A percentile compares a stretch with the other conserved stretches of the same genome.
Conservation (phyloP, 768 basidiomycete species). For the Tulasnella sp. region DNA sequence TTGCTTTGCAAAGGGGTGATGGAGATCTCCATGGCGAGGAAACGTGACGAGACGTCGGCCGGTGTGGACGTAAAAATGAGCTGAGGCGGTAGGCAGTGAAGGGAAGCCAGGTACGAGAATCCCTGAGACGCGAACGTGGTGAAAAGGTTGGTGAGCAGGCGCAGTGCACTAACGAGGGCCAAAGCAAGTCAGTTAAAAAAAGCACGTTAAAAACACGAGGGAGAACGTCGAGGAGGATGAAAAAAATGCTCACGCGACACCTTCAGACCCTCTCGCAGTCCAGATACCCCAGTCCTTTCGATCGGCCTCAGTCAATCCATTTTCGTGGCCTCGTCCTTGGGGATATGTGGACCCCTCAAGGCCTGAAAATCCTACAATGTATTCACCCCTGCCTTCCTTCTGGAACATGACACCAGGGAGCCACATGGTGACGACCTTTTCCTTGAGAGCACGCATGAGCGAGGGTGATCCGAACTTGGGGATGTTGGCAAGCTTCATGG, state of each 20-base stretch:
- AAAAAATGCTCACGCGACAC: constrained; percentile 10
- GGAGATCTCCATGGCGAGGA: constrained; percentile 4
- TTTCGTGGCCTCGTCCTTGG: neutral
- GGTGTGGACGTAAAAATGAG: constrained; percentile 12
- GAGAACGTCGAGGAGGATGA: neutral
- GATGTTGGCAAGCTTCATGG: constrained; percentile 11
- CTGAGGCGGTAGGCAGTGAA: constrained; percentile 11
- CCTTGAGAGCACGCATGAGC: constrained; percentile 10
- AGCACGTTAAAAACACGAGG: neutral
- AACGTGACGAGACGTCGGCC: constrained; percentile 5
- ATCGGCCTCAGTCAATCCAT: constrained; percentile 7
- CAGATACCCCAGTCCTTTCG: constrained; percentile 13
- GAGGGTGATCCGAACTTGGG: neutral
- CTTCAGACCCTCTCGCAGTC: constrained; percentile 11
- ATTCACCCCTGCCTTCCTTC: constrained; percentile 14
- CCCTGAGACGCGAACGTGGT: constrained; percentile 8
- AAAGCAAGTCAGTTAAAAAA: neutral
- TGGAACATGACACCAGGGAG: constrained; percentile 9
- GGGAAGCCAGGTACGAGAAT: constrained; percentile 11
- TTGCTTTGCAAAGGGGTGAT: constrained; percentile 3
- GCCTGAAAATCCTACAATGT: constrained; percentile 9
- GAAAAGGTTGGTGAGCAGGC: constrained; percentile 10
- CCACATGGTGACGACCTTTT: constrained; percentile 13
- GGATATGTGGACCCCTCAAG: constrained; percentile 5
- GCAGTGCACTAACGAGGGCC: constrained; percentile 1